Percentiles rank a stretch among this genome's conserved stretches.
Evolutionary conservation across 805 yeast genomes (phyloP).

Genomic region (Nakazawaea ishiwadae): DNA sequence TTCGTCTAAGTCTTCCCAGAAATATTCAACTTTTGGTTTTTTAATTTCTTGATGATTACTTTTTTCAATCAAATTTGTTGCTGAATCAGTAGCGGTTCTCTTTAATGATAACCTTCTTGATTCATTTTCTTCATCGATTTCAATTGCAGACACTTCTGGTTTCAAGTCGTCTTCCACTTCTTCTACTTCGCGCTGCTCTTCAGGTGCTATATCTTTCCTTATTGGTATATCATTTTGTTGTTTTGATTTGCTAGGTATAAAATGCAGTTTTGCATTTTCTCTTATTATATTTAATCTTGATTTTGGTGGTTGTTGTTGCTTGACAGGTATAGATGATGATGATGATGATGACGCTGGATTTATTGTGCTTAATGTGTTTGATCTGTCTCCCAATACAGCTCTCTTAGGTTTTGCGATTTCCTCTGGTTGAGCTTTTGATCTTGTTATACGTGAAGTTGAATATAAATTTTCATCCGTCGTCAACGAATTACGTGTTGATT

Average conservation of each 20-base stretch:
- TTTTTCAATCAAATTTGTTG: conserved; percentile 31
- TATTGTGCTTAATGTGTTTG: conserved; percentile 4
- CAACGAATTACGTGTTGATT: conserved; percentile 11
- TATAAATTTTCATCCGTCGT: conserved; percentile 11
- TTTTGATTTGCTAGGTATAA: conserved; percentile 1
- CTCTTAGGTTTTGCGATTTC: conserved; percentile 9
- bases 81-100: conserved; percentile 52
- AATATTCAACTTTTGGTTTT: conserved; percentile 34
- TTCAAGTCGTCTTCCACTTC: background rate
- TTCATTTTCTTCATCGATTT: conserved; percentile 1
- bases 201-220: conserved; percentile 1
- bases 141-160: background rate
- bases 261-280: conserved; percentile 7
- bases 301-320: background rate
- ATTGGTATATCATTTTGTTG: conserved; percentile 5
- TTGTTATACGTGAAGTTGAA: conserved; percentile 12
- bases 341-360: too few relatives aligned
- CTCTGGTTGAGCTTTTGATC: conserved; percentile 10
- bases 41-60: conserved; percentile 24
- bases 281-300: conserved; percentile 8
- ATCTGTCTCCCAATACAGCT: conserved; percentile 12
- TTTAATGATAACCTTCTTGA: conserved; percentile 30
- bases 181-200: background rate
- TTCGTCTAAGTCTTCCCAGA: conserved; percentile 71
- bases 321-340: background rate